Base-by-base conservation (phyloP, 768 basidiomycete species). In the Auriscalpium vulgare region DNA sequence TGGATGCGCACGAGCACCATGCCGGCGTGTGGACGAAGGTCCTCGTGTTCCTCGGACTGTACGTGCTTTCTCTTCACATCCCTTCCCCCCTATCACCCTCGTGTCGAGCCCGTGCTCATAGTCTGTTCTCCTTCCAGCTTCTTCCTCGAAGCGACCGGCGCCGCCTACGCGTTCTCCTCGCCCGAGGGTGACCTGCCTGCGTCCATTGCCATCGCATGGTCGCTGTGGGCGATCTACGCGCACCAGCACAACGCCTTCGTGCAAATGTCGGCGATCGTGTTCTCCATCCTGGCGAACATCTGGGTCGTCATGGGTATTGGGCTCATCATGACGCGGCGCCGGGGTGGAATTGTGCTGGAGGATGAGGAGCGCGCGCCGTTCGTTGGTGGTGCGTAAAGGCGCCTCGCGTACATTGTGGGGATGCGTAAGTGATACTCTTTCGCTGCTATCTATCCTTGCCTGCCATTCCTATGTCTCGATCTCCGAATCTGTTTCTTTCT, bases 1-100 rank as follows among this genome's bases (percentile, higher is more conserved):
- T 85, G 57, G 78, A 95, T 67, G 84, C 88, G 0, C 66, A 76
- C 57, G 69, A 67, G 56, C 74, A 87, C 55, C 71, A 67, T 36
- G 85, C 91, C 3, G 91, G 93, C 43, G 73, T 93, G 56, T 93
- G 91, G 86, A 95, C 92, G 67, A 94, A 95, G 67, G 85, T 95
- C 66, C 92, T 95, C 63, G 95, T 94, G 56, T 94, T 97, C 83
- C 83, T 97, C 34, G 89, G 81, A 45, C 75, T 95, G 84, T 90
- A 72, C 65, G 87, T 56, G 50, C 29, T 29, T 5, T 56, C 55
- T 59, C 38, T 62, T 56, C 16, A 50, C 43, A 37, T 40, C 7
- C 2, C 29, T 2, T 29, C 7, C 29, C n/a, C 2, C 4, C 29
- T 29, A 14, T 55, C 17, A 46, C 36, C n/a, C 10, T 43, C 21